Conservation (phyloP, 768 basidiomycete species). For the Russula vinacea region DNA sequence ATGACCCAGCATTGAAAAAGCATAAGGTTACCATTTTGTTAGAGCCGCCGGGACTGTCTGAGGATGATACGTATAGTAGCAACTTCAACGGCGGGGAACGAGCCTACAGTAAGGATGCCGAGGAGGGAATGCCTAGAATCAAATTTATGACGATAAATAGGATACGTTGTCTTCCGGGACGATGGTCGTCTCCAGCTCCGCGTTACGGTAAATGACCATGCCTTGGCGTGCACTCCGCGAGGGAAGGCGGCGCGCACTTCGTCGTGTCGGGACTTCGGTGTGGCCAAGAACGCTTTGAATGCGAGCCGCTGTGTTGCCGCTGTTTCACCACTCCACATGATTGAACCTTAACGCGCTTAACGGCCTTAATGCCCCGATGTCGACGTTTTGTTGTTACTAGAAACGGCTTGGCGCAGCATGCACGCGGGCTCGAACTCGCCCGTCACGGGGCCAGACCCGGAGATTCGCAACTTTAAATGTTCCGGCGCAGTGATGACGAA, state of each 20-base stretch:
- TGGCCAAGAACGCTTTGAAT: not conserved
- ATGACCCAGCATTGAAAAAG: not conserved
- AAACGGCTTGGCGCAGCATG: not conserved
- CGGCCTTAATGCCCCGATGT: no score
- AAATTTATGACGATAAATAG: not conserved
- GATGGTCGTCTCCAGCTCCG: not conserved
- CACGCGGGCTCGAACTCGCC: not conserved
- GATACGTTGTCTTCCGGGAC: not conserved
- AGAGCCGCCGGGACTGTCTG: not conserved
- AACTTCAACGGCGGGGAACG: not conserved
- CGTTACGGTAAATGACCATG: not conserved
- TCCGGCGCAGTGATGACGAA: not conserved
- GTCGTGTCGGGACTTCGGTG: not conserved
- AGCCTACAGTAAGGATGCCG: not conserved
- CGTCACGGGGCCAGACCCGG: not conserved
- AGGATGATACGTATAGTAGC: not conserved
- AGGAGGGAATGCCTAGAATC: not conserved
- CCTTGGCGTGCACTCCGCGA: not conserved
- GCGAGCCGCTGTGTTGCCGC: conserved; percentile 2
- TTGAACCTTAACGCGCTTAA: not conserved
- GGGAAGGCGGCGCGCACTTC: not conserved
- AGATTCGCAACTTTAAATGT: not conserved
- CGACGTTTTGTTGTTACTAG: not conserved
- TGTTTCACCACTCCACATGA: not conserved
- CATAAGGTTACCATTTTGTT: not conserved